Evolutionary conservation across 2,329 filamentous ascomycete species (phyloP).

Genomic region (Capronia coronata): DNA sequence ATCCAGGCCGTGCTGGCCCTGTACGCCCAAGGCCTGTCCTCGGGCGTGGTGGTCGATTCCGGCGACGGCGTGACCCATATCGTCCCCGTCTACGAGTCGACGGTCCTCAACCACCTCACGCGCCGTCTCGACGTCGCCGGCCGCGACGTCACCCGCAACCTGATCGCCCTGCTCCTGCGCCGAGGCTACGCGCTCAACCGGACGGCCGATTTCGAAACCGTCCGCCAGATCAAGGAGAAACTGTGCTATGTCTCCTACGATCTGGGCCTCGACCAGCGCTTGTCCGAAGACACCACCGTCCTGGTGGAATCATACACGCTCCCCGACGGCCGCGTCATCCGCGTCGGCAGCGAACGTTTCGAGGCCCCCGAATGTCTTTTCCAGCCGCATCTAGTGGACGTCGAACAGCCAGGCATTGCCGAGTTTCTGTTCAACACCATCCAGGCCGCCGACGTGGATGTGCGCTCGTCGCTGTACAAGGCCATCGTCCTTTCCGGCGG

Average conservation of each 20-base stretch:
- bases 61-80: slow-evolving; percentile 98
- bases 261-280: slow-evolving; percentile 86
- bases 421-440: slow-evolving; percentile 99
- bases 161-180: slow-evolving; percentile 88
- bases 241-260: slow-evolving; percentile 99
- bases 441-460: slow-evolving; percentile 89
- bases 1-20: slow-evolving; percentile 94
- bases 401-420: slow-evolving; percentile 91
- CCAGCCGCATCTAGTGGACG: slow-evolving; percentile 95
- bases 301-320: slow-evolving; percentile 96
- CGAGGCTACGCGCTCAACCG: slow-evolving; percentile 95
- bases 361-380: slow-evolving; percentile 97
- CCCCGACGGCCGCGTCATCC: slow-evolving; percentile 90
- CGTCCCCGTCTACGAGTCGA: slow-evolving; percentile 96
- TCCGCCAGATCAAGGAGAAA: slow-evolving; percentile 99
- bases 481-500: slow-evolving; percentile 94
- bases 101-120: slow-evolving; percentile 94
- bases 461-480: slow-evolving; percentile 89
- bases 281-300: slow-evolving; percentile 95
- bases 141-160: slow-evolving; percentile 94
- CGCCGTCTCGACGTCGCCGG: slow-evolving; percentile 90
- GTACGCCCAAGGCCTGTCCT: slow-evolving; percentile 89
- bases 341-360: slow-evolving; percentile 93
- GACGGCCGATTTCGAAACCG: slow-evolving; percentile 97
- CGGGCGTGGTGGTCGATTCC: slow-evolving; percentile 96